These are phyloP conservation scores for Phytophthora pseudosyringae DNA, from an alignment of 352 stramenopile species.

Conservation along the genomic window DNA sequence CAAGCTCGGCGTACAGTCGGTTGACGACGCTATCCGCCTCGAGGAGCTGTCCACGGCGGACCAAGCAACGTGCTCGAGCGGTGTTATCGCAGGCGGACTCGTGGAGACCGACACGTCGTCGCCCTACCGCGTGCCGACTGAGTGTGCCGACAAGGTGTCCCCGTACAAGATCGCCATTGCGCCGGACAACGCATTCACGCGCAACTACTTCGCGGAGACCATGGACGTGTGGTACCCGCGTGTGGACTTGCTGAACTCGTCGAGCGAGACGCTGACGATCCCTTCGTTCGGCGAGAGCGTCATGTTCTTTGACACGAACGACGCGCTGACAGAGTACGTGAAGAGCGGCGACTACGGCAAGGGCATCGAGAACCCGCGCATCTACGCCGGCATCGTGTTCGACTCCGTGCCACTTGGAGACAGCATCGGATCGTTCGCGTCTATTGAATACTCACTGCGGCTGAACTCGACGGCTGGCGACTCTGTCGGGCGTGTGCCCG, in stretches of 20 bases:
- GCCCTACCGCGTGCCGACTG: constrained; percentile 36
- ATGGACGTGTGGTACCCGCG: constrained; percentile 67
- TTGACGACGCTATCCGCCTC: constrained; percentile 45
- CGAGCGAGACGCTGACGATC: constrained; percentile 30
- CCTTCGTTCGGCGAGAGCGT: constrained; percentile 57
- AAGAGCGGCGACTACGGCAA: constrained; percentile 50
- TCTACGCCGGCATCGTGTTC: constrained; percentile 67
- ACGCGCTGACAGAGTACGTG: constrained; percentile 54
- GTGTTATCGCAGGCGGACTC: constrained; percentile 40
- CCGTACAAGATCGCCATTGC: constrained; percentile 67
- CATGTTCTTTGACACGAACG: constrained; percentile 48
- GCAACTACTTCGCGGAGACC: constrained; percentile 57
- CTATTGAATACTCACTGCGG: constrained; percentile 65
- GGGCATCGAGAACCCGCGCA: constrained; percentile 45
- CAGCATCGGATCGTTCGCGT: constrained; percentile 46
- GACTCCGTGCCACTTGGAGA: constrained; percentile 39
- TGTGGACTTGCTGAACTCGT: constrained; percentile 40
- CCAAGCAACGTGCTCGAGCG: constrained; percentile 29
- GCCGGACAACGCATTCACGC: constrained; percentile 59
- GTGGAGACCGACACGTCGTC: constrained; percentile 47
- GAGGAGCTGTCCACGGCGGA: constrained; percentile 47
- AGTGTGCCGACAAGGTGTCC: constrained; percentile 49
- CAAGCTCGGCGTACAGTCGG: constrained; percentile 48
- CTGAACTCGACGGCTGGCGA: constrained; percentile 59
- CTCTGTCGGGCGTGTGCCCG: constrained; percentile 32